Evolutionary conservation across 2,329 filamentous ascomycete genomes (phyloP).

Genomic region (Hymenoscyphus repandus): DNA sequence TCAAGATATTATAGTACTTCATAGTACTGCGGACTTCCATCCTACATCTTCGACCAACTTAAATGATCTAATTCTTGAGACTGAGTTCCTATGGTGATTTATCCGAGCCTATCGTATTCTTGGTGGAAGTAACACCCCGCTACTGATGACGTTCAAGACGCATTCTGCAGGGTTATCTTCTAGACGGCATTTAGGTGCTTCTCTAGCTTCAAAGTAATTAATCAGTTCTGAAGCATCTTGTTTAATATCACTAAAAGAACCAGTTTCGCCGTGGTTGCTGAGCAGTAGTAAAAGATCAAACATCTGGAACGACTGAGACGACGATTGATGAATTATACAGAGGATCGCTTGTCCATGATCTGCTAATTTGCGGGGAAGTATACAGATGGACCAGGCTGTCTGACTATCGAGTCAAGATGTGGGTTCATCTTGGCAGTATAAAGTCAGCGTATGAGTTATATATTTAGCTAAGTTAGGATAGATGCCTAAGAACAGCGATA

Average conservation of each 20-base stretch:
- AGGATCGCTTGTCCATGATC: constrained; percentile 84
- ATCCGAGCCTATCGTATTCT: neutral
- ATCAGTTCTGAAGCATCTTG: constrained; percentile 11
- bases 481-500: constrained; percentile 68
- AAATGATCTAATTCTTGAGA: neutral
- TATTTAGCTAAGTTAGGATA: neutral
- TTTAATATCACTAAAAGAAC: constrained; percentile 51
- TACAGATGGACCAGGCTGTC: constrained; percentile 69
- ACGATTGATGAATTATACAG: constrained; percentile 92
- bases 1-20: constrained; percentile 28
- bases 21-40: constrained; percentile 26
- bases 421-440: constrained; percentile 44
- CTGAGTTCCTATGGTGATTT: neutral
- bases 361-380: constrained; percentile 76
- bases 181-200: constrained; percentile 55
- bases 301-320: constrained; percentile 83
- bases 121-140: neutral
- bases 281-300: constrained; percentile 78
- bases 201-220: constrained; percentile 68
- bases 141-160: constrained; percentile 59
- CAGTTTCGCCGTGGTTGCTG: constrained; percentile 63
- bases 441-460: neutral
- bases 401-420: constrained; percentile 1
- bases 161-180: constrained; percentile 78
- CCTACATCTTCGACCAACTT: constrained; percentile 54